Evolutionary conservation across 805 yeast genomes (phyloP).

Genomic region (Candida peoriensis): DNA sequence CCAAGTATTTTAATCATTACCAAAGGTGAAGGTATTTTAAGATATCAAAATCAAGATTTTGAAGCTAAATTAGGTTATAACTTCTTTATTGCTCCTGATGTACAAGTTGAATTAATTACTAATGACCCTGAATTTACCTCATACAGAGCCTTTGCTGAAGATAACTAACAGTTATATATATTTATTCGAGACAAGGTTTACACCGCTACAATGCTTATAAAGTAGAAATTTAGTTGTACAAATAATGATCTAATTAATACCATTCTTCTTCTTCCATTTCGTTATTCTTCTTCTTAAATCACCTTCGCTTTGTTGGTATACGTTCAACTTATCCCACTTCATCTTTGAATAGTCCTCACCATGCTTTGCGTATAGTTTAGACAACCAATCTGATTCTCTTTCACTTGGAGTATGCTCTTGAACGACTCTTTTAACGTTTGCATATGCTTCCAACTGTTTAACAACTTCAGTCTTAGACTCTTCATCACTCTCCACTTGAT

Average conservation of each 20-base stretch:
- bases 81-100: conserved; percentile 78
- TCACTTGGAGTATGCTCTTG: conserved; percentile 56
- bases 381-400: conserved; percentile 73
- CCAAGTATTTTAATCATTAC: conserved; percentile 86
- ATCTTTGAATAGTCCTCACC: conserved; percentile 86
- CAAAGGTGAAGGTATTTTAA: conserved; percentile 67
- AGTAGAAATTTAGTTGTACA: background rate
- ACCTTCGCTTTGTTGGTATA: conserved; percentile 79
- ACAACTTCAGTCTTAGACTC: conserved; percentile 52
- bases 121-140: conserved; percentile 57
- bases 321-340: conserved; percentile 88
- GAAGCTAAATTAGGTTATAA: conserved; percentile 68
- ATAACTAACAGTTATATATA: too few species aligned
- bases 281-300: conserved; percentile 67
- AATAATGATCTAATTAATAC: conserved; percentile 2
- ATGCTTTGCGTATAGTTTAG: conserved; percentile 59
- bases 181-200: too few species aligned
- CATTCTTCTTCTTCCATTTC: conserved; percentile 59
- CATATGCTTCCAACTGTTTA: conserved; percentile 59
- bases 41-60: conserved; percentile 36
- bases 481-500: conserved; percentile 22
- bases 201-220: too few species aligned
- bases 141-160: conserved; percentile 89
- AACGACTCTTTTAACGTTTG: conserved; percentile 34
- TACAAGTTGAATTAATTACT: conserved; percentile 55